A percentile compares a stretch with the other conserved stretches of the same genome.
Evolutionary conservation across 768 basidiomycete genomes (phyloP).

Genomic region (Tricholoma matsutake): DNA sequence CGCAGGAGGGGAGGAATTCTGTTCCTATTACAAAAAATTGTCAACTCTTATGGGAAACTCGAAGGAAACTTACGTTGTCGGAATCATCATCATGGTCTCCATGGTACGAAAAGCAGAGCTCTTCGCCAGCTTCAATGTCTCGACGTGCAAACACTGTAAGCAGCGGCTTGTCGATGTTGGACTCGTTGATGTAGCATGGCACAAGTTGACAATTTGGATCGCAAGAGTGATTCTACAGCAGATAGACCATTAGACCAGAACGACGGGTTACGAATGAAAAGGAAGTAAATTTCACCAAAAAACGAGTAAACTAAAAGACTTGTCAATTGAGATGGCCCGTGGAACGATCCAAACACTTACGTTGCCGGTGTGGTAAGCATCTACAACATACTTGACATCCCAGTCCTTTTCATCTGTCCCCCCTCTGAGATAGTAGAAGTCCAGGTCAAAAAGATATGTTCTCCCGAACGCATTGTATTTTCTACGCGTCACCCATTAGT

Average conservation of each 20-base stretch:
- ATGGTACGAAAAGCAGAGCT: slow-evolving; percentile 75
- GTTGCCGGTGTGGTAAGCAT: slow-evolving; percentile 87
- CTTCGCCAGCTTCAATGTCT: slow-evolving; percentile 63
- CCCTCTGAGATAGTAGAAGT: slow-evolving; percentile 63
- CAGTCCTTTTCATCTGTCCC: slow-evolving; percentile 28
- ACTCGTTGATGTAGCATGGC: slow-evolving; percentile 79
- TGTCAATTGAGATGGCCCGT: not conserved
- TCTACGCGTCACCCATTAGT: slow-evolving; percentile 32
- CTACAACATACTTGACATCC: slow-evolving; percentile 56
- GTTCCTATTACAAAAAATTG: not conserved
- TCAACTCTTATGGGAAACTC: not conserved
- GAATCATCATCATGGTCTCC: slow-evolving; percentile 43
- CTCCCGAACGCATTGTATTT: slow-evolving; percentile 71
- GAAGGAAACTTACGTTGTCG: slow-evolving; percentile 27
- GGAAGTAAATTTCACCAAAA: slow-evolving; percentile 52
- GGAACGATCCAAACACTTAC: slow-evolving; percentile 39
- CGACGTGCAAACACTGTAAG: slow-evolving; percentile 63
- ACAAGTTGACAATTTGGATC: slow-evolving; percentile 77
- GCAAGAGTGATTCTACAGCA: slow-evolving; percentile 81
- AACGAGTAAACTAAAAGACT: slow-evolving; percentile 76
- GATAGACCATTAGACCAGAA: not conserved
- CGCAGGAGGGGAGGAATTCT: slow-evolving; percentile 3
- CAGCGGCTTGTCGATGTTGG: slow-evolving; percentile 65
- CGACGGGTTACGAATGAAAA: not conserved
- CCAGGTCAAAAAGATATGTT: slow-evolving; percentile 82